Base-by-base conservation (phyloP, 208 protist genomes). In the Leishmania tarentolae region DNA sequence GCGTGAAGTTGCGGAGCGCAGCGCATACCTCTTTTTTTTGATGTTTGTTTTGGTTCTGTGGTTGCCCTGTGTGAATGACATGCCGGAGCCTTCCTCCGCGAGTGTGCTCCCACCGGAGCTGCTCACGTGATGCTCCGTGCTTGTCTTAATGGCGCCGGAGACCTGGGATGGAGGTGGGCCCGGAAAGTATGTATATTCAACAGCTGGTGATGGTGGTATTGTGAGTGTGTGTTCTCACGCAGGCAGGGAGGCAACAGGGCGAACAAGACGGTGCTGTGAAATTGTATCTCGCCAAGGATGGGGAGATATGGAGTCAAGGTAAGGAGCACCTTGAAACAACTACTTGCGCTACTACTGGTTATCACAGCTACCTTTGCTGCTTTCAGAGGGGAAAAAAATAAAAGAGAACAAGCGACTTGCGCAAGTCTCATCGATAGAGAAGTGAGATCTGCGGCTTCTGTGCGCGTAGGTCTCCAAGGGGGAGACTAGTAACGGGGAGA, bases 11-110 rank as follows among this genome's bases (percentile, higher is more conserved):
- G 65, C 70, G 75, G 50, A 5, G 61, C 52, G 53, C 71, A 56
- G n/a, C 63, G 82, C 82, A 85, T 81, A 1, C 15, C 53, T 70
- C 47, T 66, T 31, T 61, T 31, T 31, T 9, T 13, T n/a, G 9
- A 35, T 53, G 50, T 8, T 21, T 19, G 13, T 50, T 73, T 80
- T 17, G 47, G 44, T 63, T 35, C 59, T 65, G 15, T 15, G 17
- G 31, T 7, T 76, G 31, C 4, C 31, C 71, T 76, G 40, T n/a
- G 66, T n/a, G 40, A 24, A 71, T 28, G 8, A 46, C 17, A 11
- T 73, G 11, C 4, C 28, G 24, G 40, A 13, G 42, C 44, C 44
- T 52, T 35, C 44, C 42, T 31, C 24, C 68, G n/a, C 4, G 40
- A 52, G 21, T 4, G 31, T 47, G 56, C 68, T 19, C 3, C 72